These are phyloP conservation scores for Aureobasidium leucospermi DNA, from an alignment of 2,329 filamentous ascomycete species.

Conservation along the genomic window DNA sequence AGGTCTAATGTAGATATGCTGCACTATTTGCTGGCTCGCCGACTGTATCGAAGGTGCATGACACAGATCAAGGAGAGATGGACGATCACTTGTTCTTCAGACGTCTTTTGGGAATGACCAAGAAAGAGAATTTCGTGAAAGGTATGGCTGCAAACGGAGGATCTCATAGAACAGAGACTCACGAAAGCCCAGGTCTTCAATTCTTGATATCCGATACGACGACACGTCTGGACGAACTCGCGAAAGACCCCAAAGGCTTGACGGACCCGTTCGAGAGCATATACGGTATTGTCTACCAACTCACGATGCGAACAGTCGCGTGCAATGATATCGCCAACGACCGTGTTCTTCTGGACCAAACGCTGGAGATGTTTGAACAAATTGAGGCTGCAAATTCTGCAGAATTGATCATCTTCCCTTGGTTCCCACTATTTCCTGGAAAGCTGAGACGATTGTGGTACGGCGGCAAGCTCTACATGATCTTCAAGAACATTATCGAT, in stretches of 20 bases:
- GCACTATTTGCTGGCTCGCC: slow-evolving; percentile 9
- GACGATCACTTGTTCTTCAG: slow-evolving; percentile 22
- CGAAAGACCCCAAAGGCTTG: slow-evolving; percentile 26
- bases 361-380: slow-evolving; percentile 39
- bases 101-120: slow-evolving; percentile 31
- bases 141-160: slow-evolving; percentile 16
- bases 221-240: slow-evolving; percentile 32
- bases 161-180: background rate
- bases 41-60: background rate
- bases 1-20: slow-evolving; percentile 15
- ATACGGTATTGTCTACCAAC: slow-evolving; percentile 46
- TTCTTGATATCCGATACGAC: slow-evolving; percentile 38
- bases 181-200: slow-evolving; percentile 27
- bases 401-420: slow-evolving; percentile 46
- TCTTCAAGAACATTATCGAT: slow-evolving; percentile 43
- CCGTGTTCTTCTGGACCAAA: slow-evolving; percentile 34
- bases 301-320: slow-evolving; percentile 52
- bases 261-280: slow-evolving; percentile 50
- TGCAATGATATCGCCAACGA: slow-evolving; percentile 47
- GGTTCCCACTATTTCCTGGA: slow-evolving; percentile 37
- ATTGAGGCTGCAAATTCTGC: slow-evolving; percentile 41
- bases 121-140: slow-evolving; percentile 31
- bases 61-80: background rate
- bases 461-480: slow-evolving; percentile 42
- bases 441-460: slow-evolving; percentile 39